phyloP scores from a whole-genome alignment of 2,329 filamentous ascomycete species.

The Fusarium udum region DNA sequence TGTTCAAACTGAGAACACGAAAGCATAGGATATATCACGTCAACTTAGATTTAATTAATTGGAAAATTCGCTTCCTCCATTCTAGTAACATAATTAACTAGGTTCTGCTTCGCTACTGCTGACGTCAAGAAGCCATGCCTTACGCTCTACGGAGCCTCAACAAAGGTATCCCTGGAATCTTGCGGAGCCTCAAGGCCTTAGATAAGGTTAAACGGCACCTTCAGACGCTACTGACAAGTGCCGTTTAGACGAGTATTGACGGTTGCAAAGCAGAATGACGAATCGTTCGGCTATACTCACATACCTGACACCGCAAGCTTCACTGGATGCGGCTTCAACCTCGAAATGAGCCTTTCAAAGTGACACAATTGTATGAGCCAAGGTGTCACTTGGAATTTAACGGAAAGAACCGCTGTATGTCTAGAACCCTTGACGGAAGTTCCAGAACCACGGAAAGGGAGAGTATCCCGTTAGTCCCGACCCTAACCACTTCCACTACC shows the following conservation, averaged over 20 bases:
- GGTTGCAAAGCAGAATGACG: not conserved
- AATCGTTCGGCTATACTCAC: too few relatives aligned
- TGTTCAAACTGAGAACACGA: too few relatives aligned
- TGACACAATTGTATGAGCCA: not conserved
- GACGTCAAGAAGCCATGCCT: not conserved
- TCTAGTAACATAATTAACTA: fast-evolving
- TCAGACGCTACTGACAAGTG: not conserved
- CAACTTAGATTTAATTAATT: too few relatives aligned
- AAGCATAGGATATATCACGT: too few relatives aligned
- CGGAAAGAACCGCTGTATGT: not conserved
- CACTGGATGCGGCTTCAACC: not conserved
- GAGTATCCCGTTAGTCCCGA: not conserved
- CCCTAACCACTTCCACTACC: not conserved
- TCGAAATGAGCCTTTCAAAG: not conserved
- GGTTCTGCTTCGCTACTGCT: not conserved
- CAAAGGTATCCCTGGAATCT: not conserved
- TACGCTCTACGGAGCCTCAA: not conserved
- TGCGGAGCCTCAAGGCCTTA: not conserved
- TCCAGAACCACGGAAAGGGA: not conserved
- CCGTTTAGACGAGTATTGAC: not conserved
- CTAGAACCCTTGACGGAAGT: not conserved
- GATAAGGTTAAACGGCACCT: not conserved
- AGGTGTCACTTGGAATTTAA: not conserved
- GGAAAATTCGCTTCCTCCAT: not conserved
- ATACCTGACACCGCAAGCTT: too few relatives aligned